Conservation (phyloP, 176 grass and related monocot genomes). For the Aegilops sharonensis region DNA sequence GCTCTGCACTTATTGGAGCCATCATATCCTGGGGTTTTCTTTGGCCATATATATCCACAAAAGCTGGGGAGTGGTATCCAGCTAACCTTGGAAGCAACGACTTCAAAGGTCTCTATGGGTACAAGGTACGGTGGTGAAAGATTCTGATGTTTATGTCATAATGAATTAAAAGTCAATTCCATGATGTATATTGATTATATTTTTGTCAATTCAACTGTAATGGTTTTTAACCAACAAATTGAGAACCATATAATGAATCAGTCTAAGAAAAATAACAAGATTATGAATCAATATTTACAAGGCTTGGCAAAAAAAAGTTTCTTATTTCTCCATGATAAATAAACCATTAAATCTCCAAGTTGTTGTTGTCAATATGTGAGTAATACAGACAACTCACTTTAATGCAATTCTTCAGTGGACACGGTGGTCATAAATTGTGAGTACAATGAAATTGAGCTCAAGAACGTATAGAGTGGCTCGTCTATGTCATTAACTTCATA, state of each 20-base stretch:
- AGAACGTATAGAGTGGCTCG: neutral
- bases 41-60: constrained; percentile 76
- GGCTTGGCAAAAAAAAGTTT: too few species aligned
- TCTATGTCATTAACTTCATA: neutral
- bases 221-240: too few species aligned
- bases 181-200: too few species aligned
- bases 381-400: too few species aligned
- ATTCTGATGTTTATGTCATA: neutral
- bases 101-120: constrained; percentile 87
- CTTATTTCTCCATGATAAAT: neutral
- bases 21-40: constrained; percentile 85
- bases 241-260: too few species aligned
- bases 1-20: constrained; percentile 75
- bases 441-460: neutral
- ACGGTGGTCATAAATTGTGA: neutral
- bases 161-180: too few species aligned
- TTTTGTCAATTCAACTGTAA: too few species aligned
- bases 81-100: constrained; percentile 69
- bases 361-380: too few species aligned
- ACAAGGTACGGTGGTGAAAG: constrained; percentile 50
- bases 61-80: constrained; percentile 78
- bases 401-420: neutral
- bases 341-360: neutral
- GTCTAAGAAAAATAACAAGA: too few species aligned
- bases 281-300: too few species aligned